A percentile compares a stretch with the other conserved stretches of the same genome.
Evolutionary conservation across 176 grass and related monocot species (phyloP).

Genomic region (Panicum miliaceum): DNA sequence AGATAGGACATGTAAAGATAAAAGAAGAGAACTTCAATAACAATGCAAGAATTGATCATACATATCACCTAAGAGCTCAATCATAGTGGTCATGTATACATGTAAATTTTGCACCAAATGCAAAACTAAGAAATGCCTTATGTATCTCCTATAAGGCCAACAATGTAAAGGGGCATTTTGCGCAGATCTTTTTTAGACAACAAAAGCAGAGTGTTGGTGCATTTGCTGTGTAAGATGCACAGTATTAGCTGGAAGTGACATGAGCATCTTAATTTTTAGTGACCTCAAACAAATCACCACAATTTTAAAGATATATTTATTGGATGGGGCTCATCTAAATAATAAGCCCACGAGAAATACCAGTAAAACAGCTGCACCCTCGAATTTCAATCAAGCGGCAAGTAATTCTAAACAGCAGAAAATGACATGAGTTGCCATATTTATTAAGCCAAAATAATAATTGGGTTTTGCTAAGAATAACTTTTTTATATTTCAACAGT

Average conservation of each 20-base stretch:
- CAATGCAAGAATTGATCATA: background rate
- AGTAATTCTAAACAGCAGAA: background rate
- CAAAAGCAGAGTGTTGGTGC: background rate
- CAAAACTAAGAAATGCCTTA: background rate
- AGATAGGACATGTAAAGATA: background rate
- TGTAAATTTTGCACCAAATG: background rate
- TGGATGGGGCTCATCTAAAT: background rate
- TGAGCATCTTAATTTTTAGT: background rate
- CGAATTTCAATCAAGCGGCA: background rate
- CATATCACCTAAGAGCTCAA: background rate
- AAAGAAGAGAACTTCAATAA: background rate
- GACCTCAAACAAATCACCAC: background rate
- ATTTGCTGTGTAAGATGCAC: background rate
- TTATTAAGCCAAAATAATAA: constrained; percentile 3
- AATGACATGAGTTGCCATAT: background rate
- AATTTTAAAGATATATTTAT: background rate
- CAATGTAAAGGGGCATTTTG: background rate
- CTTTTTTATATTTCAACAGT: background rate
- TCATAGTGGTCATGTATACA: background rate
- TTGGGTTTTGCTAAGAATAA: background rate
- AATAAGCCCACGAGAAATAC: background rate
- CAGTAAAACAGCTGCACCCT: background rate
- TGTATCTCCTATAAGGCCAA: background rate
- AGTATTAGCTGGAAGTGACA: background rate
- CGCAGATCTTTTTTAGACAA: background rate